Conservation (phyloP, 2,329 filamentous ascomycete genomes). For the Cytospora mali region DNA sequence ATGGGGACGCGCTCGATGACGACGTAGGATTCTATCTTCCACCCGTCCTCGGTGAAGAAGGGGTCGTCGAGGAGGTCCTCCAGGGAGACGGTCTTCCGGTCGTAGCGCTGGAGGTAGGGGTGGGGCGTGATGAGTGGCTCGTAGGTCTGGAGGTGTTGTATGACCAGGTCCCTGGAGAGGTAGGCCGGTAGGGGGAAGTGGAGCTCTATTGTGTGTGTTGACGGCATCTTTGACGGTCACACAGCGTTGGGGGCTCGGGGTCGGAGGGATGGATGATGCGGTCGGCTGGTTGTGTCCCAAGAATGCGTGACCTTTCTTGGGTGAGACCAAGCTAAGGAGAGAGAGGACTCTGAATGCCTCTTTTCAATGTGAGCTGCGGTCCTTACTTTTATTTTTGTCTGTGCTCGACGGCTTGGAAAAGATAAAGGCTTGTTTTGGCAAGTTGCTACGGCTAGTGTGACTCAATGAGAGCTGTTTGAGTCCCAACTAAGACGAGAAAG, state of each 20-base stretch:
- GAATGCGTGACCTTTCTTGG: background rate
- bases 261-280: background rate
- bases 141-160: constrained; percentile 38
- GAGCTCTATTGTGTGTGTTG: constrained; percentile 40
- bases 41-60: constrained; percentile 29
- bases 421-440: background rate
- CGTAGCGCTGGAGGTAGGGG: constrained; percentile 25
- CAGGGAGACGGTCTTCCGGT: constrained; percentile 18
- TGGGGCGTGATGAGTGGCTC: constrained; percentile 28
- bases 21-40: constrained; percentile 31
- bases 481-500: background rate
- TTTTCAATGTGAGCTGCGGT: background rate
- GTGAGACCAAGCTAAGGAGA: background rate
- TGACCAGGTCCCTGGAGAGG: constrained; percentile 41
- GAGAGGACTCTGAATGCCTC: background rate
- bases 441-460: background rate
- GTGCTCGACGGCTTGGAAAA: background rate
- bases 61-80: constrained; percentile 27
- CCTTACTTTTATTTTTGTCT: no score
- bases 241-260: background rate
- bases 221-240: constrained; percentile 35
- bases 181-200: constrained; percentile 46
- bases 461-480: background rate
- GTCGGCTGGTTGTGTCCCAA: background rate
- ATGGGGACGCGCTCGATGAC: constrained; percentile 42